Evolutionary conservation across 768 basidiomycete genomes (phyloP).

Genomic region (Leccinum obscurum): DNA sequence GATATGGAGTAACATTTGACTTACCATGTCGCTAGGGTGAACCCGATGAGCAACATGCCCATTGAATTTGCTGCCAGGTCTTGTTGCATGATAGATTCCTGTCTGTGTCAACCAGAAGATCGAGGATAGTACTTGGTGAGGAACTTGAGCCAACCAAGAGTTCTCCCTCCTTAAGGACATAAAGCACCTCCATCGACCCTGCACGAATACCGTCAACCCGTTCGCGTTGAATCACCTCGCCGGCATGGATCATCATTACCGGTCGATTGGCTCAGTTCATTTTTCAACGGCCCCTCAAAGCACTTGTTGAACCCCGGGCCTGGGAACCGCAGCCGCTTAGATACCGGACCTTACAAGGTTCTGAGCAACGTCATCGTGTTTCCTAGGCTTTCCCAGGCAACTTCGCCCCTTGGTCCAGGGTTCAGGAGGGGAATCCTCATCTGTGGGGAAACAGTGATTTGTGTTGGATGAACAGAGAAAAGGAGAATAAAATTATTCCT

Average conservation of each 20-base stretch:
- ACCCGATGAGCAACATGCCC: constrained; percentile 14
- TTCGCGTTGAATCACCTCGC: background rate
- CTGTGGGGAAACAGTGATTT: background rate
- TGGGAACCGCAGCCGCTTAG: background rate
- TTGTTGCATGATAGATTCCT: background rate
- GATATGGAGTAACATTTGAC: background rate
- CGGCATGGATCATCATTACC: background rate
- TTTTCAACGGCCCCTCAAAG: background rate
- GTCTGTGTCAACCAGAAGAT: background rate
- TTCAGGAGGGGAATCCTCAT: background rate
- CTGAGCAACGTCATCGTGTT: background rate
- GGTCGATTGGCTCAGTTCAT: background rate
- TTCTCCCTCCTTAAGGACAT: background rate
- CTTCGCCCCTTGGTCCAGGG: background rate
- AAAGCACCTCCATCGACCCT: background rate
- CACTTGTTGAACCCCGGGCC: background rate
- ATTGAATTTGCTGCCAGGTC: background rate
- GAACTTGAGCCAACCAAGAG: background rate
- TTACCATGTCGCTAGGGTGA: constrained; percentile 17
- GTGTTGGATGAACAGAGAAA: background rate
- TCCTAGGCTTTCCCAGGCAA: background rate
- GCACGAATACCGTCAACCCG: background rate
- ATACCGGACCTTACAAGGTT: background rate
- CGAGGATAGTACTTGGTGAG: background rate
- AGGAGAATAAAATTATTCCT: background rate